Percentiles rank a stretch among this genome's conserved stretches.
These are phyloP conservation scores for Rhynchosporium agropyri DNA, from an alignment of 2,329 filamentous ascomycete genomes.

Conservation along the genomic window DNA sequence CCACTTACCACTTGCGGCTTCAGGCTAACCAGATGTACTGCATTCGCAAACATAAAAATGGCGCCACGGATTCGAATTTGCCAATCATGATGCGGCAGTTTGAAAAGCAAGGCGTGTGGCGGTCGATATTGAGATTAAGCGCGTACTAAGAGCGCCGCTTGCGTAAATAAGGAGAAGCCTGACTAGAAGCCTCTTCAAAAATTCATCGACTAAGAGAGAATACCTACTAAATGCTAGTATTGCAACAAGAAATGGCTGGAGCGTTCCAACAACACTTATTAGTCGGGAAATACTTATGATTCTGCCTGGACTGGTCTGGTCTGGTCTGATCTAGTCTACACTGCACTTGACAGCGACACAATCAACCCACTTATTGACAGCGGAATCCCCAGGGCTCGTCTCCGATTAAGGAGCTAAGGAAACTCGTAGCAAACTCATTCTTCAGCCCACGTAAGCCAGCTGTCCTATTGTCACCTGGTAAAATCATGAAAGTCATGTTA, in stretches of 20 bases:
- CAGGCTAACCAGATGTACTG: neutral
- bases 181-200: neutral
- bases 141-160: neutral
- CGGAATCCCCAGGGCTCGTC: too few relatives aligned
- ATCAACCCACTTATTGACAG: too few relatives aligned
- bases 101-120: neutral
- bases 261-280: neutral
- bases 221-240: neutral
- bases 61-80: neutral
- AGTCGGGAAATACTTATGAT: neutral
- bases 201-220: too few relatives aligned
- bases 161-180: conserved; percentile 7
- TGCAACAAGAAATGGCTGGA: neutral
- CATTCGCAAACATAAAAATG: neutral
- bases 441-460: too few relatives aligned
- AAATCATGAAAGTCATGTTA: too few relatives aligned
- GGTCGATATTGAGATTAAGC: neutral
- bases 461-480: too few relatives aligned
- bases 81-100: neutral
- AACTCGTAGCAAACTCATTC: too few relatives aligned
- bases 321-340: too few relatives aligned
- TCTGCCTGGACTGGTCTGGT: neutral
- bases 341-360: too few relatives aligned
- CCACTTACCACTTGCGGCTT: neutral
- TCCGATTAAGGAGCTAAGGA: too few relatives aligned